A percentile compares a stretch with the other conserved stretches of the same genome.
phyloP scores from a whole-genome alignment of 1,284 basidiomycete species.

The Fistulina hepatica region DNA sequence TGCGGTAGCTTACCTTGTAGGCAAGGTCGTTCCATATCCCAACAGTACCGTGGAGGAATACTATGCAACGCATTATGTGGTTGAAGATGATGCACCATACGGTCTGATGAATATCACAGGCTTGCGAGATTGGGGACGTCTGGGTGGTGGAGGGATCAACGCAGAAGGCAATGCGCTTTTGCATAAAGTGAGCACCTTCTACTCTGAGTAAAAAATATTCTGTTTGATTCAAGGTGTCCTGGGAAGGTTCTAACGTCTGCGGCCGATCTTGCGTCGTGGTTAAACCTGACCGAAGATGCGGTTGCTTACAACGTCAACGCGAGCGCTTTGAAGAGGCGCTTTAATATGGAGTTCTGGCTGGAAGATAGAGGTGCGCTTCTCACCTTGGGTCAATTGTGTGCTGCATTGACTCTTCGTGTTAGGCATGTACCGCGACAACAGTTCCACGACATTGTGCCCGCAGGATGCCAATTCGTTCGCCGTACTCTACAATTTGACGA shows the following conservation, averaged over 20 bases:
- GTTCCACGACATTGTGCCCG: constrained; percentile 32
- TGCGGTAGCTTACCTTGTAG: constrained; percentile 33
- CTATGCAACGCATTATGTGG: no score
- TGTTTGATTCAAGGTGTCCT: background rate
- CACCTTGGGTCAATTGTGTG: no score
- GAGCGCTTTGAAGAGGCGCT: constrained; percentile 27
- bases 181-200: constrained; percentile 26
- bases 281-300: no score
- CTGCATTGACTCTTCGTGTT: no score
- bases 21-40: no score
- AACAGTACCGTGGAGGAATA: no score
- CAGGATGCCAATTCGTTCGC: constrained; percentile 41
- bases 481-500: constrained; percentile 34
- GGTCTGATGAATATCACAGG: constrained; percentile 39
- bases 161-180: constrained; percentile 38
- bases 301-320: constrained; percentile 32
- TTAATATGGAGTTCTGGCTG: no score
- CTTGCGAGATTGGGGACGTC: constrained; percentile 37
- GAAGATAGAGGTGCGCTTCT: no score
- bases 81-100: constrained; percentile 25
- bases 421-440: constrained; percentile 39
- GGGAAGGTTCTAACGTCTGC: constrained; percentile 34
- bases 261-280: constrained; percentile 34
- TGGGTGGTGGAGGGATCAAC: constrained; percentile 37
- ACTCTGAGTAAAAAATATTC: background rate